A percentile compares a stretch with the other conserved stretches of the same genome.
Conservation (phyloP, 225 moss, liverwort and hornwort species). For the Thuidium tamariscinum region DNA sequence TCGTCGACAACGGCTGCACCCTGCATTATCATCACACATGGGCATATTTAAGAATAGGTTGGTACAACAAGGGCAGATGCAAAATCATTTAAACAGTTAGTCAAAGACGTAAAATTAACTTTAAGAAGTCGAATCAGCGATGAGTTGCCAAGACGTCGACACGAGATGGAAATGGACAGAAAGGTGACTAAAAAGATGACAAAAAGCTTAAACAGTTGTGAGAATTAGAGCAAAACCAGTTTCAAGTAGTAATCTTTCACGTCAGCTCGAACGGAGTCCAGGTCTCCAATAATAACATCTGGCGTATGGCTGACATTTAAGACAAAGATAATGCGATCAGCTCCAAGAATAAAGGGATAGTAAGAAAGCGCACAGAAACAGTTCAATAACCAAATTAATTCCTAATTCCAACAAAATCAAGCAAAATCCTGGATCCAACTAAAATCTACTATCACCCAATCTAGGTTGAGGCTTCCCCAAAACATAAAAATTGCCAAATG, state of each 20-base stretch:
- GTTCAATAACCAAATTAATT: not conserved
- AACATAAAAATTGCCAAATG: not conserved
- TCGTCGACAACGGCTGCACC: constrained; percentile 53
- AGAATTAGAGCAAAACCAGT: constrained; percentile 17
- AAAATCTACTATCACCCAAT: not conserved
- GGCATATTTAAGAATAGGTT: not conserved
- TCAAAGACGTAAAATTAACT: not conserved
- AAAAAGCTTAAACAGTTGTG: not conserved
- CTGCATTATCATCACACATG: constrained; percentile 14
- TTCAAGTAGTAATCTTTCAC: constrained; percentile 53
- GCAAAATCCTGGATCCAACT: not conserved
- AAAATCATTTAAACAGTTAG: not conserved
- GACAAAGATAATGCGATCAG: not conserved
- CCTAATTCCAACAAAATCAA: not conserved
- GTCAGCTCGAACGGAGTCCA: constrained; percentile 74
- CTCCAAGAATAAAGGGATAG: not conserved
- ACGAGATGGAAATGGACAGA: not conserved
- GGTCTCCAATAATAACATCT: constrained; percentile 71
- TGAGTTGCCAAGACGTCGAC: not conserved
- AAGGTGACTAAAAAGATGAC: not conserved
- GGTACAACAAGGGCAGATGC: not conserved
- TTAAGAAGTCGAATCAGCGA: not conserved
- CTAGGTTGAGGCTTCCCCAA: not conserved
- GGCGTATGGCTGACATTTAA: constrained; percentile 49
- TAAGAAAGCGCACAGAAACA: not conserved